Evolutionary conservation across 345 rosid species (phyloP), one percentile per base, ranked within the genome.

Genomic region (Sisymbrium altissimum): DNA sequence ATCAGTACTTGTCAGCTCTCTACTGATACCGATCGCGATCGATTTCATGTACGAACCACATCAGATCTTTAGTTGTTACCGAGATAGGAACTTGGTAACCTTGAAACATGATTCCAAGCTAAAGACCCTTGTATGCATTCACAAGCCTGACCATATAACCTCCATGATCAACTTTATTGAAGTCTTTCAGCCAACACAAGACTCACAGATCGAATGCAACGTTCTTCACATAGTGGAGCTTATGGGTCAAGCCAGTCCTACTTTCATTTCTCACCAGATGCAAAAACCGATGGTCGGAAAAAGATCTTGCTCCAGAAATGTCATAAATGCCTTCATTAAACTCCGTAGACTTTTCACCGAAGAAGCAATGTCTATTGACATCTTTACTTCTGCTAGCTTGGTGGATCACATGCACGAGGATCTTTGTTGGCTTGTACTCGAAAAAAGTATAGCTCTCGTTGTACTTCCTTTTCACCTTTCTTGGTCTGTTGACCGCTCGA

Each of bases 401-500:
- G 29, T 48, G 13, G 54, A 48, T 19, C 29, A 48, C 54, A 48
- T 18, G 54, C 14, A 19, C 11, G 54, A 48, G 25, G 54, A 9
- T 48, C 54, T 48, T 19, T 48, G 13, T 9, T 48, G 5, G 23
- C 53, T 43, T 43, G 18, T n/a, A 7, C 46, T 43, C 17, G 46
- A 44, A 27, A 19, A 48, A 48, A 48, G 25, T 19, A 6, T 48
- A 48, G 5, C 54, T 48, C 54, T 48, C 54, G 29, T 48, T 19
- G 27, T 48, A 21, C 54, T 48, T 21, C 29, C 57, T 52, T 82
- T 83, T 53, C 87, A 85, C 17, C 27, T 72, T 7, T 83, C 40
- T 56, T 83, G 88, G 88, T 67, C 66, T 6, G 40, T 64, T 7
- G 73, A 78, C 21, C 82, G 67, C 11, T 57, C 74, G 4, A 33